A percentile compares a stretch with the other conserved stretches of the same genome.
Evolutionary conservation across 176 grass and related monocot genomes (phyloP).

Genomic region (bread wheat (Triticum aestivum)): IWGSC_CS_RefSeq_v2.1 NC_057809.1:62865485-62865984

Average conservation of each 20-base stretch:
- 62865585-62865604: neutral
- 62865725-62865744: neutral
- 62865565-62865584: no score
- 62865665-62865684: neutral
- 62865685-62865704: neutral
- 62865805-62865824: no score
- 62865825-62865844: no score
- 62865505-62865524: no score
- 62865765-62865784: neutral
- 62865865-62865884: neutral
- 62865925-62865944: neutral
- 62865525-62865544: no score
- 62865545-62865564: no score
- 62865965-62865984: slow-evolving; percentile 22
- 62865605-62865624: neutral
- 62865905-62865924: neutral
- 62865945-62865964: neutral
- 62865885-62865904: neutral
- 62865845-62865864: no score
- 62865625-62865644: no score
- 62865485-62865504: no score
- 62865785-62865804: neutral
- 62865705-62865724: neutral
- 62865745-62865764: neutral
- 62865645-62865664: neutral